Base-by-base conservation (phyloP, 495 filamentous ascomycete genomes). In the Neurospora hispaniola region DNA sequence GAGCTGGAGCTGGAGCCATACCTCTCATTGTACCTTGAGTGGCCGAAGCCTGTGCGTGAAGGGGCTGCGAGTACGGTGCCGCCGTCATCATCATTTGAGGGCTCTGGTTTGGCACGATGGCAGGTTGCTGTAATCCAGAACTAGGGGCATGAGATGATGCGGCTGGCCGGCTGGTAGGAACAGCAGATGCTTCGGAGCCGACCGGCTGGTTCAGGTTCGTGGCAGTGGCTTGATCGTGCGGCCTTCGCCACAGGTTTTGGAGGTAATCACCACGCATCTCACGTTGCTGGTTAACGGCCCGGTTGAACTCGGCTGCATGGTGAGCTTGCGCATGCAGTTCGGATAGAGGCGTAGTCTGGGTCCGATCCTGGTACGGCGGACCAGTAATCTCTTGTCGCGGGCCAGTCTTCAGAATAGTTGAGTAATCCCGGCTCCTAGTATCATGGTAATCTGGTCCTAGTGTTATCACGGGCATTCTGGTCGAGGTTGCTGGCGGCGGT, bases 291-390 rank as follows among this genome's bases (percentile, higher is more conserved):
- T 89, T 90, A 39, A 98, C 83, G 40, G 85, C 83, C 76, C 94
- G 94, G 81, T 97, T 98, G 84, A 90, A 97, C 77, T 98, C 94
- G 42, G 93, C 92, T 5, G 94, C 90, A 48, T 96, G 93, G 41
- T 91, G 87, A 40, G 94, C 94, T 78, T 98, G 94, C 70, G 92
- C 92, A 73, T 96, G 84, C 72, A 98, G 90, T 75, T 98, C 95
- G n/a, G 88, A 82, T 5, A 90, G 85, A n/a, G 91, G 87, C 75
- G 90, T 95, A 18, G 92, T 84, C 80, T 94, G 91, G 14, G 89
- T 92, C 69, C 93, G 88, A 79, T 98, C 96, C 80, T 94, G 91
- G 80, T 97, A 99, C 3, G 94, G 87, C 35, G 91, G 90, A 23
- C 96, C 96, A 4, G 92, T 90, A 72, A 97, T 88, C 79, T 98